Base-by-base conservation (phyloP, 2,329 filamentous ascomycete species). In the Camillea tinctor region DNA sequence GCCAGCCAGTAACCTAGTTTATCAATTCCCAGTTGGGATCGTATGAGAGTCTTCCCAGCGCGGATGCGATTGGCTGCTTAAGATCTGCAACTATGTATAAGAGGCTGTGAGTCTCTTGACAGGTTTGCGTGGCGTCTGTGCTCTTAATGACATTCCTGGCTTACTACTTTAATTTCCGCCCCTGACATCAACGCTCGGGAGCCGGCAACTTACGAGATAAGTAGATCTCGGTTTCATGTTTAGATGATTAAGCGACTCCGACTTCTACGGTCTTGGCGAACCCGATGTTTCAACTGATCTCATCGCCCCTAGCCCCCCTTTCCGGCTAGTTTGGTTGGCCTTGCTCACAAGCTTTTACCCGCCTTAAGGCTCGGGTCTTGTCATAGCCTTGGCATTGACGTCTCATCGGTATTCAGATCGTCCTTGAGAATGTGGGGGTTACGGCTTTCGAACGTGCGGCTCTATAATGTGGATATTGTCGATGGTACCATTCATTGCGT, bases 221-320 rank as follows among this genome's bases (percentile, higher is more conserved):
- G 49, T 51, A 23, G 51, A 52, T 52, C 51, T 22, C 23, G 22
- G 51, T 52, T 52, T 52, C 51, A 52, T 22, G 20, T 30, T 26
- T 15, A 26, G 23, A 23, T 26, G 22, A 30, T 23, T 26, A 4
- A 24, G 21, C 51, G 26, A 8, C 51, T 52, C 51, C 22, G 51
- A 26, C 51, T 22, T 52, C 8, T 13, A 22, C 51, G 51, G 51
- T 52, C 51, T 23, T 52, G 51, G 51, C 51, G 22, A 52, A 24
- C 26, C 51, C 51, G 51, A 52, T 22, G 51, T 52, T 52, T 52
- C 51, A 52, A 19, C 51, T 26, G 22, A 52, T 52, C 21, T 26
- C 19, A n/a, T 23, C 17, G 20, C 17, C 51, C 23, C 22, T 20
- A 23, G n/a, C 51, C n/a, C 17, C 17, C 22, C 50, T 26, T 52